phyloP scores from a whole-genome alignment of 495 filamentous ascomycete genomes.

The Lophiostoma macrostomum region DNA sequence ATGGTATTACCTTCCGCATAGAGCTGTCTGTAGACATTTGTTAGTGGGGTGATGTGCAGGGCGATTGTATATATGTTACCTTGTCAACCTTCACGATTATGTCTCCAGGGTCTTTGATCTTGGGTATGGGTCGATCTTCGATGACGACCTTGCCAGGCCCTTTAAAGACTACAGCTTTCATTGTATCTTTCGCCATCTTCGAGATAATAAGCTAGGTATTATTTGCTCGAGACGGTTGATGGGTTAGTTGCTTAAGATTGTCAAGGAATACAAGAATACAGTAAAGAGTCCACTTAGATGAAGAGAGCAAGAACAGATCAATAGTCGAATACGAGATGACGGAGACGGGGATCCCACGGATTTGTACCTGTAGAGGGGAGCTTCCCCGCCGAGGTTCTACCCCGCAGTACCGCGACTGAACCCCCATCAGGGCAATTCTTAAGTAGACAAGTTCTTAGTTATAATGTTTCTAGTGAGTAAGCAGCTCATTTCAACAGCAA shows the following conservation, averaged over 20 bases:
- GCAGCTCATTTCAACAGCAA: no score
- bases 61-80: slow-evolving; percentile 9
- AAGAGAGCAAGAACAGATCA: no score
- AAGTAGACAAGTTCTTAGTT: no score
- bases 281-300: background rate
- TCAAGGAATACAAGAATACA: background rate
- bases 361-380: background rate
- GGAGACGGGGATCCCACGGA: background rate
- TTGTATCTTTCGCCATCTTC: slow-evolving; percentile 46
- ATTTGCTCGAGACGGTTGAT: no score
- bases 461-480: no score
- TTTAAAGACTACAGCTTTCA: slow-evolving; percentile 72
- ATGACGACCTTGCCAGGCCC: slow-evolving; percentile 59
- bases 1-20: slow-evolving; percentile 78
- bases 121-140: slow-evolving; percentile 63
- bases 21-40: slow-evolving; percentile 53
- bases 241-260: no score
- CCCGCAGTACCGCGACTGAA: background rate
- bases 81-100: slow-evolving; percentile 81
- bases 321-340: no score
- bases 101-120: slow-evolving; percentile 68
- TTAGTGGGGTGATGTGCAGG: background rate
- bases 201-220: slow-evolving; percentile 12
- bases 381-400: slow-evolving; percentile 4
- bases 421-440: no score